Conservation (phyloP, 2,329 filamentous ascomycete genomes). For the Plectosphaerella cucumerina region DNA sequence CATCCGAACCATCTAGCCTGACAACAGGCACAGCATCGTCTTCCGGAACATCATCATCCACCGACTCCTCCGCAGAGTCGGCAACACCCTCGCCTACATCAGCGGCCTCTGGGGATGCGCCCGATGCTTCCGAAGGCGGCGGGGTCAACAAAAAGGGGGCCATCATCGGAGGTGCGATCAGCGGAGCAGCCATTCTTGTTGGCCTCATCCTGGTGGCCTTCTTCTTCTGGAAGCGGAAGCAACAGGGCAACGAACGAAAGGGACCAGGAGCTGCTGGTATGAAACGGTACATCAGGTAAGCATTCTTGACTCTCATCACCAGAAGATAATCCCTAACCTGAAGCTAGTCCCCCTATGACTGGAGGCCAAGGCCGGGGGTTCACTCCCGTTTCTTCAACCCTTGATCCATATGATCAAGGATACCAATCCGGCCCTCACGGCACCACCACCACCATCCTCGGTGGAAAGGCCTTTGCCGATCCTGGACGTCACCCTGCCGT, state of each 20-base stretch:
- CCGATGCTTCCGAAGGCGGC: slow-evolving; percentile 11
- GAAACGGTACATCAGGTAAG: slow-evolving; percentile 38
- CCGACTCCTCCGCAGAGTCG: slow-evolving; percentile 3
- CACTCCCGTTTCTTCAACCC: slow-evolving; percentile 13
- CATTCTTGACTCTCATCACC: neutral
- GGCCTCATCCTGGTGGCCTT: slow-evolving; percentile 36
- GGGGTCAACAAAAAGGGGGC: slow-evolving; percentile 34
- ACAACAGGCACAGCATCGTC: slow-evolving; percentile 4
- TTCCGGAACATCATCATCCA: slow-evolving; percentile 5
- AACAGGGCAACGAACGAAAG: slow-evolving; percentile 31
- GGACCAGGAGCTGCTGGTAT: slow-evolving; percentile 34
- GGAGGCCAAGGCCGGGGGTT: slow-evolving; percentile 23
- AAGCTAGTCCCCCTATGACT: slow-evolving; percentile 20
- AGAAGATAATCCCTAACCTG: neutral
- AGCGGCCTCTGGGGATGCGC: slow-evolving; percentile 9
- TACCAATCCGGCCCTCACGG: slow-evolving; percentile 11
- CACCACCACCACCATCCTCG: slow-evolving; percentile 10
- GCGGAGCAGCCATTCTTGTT: slow-evolving; percentile 43
- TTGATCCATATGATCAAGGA: slow-evolving; percentile 10
- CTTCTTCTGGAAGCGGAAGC: slow-evolving; percentile 39
- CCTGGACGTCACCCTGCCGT: slow-evolving; percentile 3
- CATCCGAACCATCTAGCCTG: slow-evolving; percentile 5
- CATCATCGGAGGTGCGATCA: slow-evolving; percentile 51
- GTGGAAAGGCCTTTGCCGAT: slow-evolving; percentile 3
- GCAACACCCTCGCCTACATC: slow-evolving; percentile 11